Base-by-base conservation (phyloP, 306 rosid genomes). In the Prinsepia uniflora region DNA sequence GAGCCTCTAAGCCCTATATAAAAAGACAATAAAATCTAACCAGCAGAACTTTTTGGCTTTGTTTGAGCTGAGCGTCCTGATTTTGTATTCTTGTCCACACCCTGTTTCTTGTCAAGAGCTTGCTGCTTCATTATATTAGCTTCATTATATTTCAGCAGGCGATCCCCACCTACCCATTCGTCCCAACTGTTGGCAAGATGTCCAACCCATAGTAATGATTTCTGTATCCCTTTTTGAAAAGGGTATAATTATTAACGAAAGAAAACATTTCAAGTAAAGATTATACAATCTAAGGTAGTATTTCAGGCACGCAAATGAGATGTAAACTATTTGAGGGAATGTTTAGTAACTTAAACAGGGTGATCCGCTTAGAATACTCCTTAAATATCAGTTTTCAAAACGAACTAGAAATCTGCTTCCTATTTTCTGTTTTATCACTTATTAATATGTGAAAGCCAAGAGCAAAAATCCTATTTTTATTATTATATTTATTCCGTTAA, bases 131-230 rank as follows among this genome's bases (percentile, higher is more conserved):
- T 2, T 36, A 89, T 79, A 82, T 90, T 90, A 80, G 85, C 97
- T 75, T 85, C 89, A 30, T 84, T 86, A 75, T 78, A 68, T 78
- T 93, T 90, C 98, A 90, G 71, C 75, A 93, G 72, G 52, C 93
- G 96, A 1, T 86, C 90, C 79, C 78, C 86, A 73, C 89, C 92
- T 65, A 90, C 96, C 96, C 96, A 90, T 83, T 92, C 98, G 50
- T 92, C 98, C 98, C 98, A 92, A 92, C 98, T 92, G 98, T 90
- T 75, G 87, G 82, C 87, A 86, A 86, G 88, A 92, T 83, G 82
- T 79, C 79, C 80, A 87, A 86, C 68, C 82, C 77, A 82, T 56
- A 45, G 85, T 88, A 86, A 89, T 75, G 83, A 87, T 74, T 86
- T 82, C 77, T 77, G 86, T 74, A 59, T 81, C 82, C 84, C 81